Evolutionary conservation across 2,329 filamentous ascomycete genomes (phyloP).

Genomic region (Fusarium sp.): DNA sequence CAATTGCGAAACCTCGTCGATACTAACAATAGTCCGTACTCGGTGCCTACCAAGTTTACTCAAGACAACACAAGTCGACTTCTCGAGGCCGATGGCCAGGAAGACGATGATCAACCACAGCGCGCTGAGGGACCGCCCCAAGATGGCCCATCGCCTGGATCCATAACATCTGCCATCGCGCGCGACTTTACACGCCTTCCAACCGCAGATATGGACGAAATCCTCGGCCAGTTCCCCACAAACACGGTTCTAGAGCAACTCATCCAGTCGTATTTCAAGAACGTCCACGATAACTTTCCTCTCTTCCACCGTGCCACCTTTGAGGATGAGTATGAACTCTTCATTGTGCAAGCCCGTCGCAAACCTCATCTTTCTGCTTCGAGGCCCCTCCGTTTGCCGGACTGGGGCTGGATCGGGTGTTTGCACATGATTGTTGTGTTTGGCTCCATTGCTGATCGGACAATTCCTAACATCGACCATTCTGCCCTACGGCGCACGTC

Average conservation of each 20-base stretch:
- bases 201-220: slow-evolving; percentile 47
- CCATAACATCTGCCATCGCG: slow-evolving; percentile 47
- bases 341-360: slow-evolving; percentile 41
- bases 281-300: slow-evolving; percentile 54
- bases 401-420: slow-evolving; percentile 54
- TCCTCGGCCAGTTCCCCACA: slow-evolving; percentile 46
- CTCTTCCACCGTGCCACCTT: slow-evolving; percentile 54
- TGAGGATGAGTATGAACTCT: slow-evolving; percentile 52
- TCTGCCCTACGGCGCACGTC: slow-evolving; percentile 41
- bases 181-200: slow-evolving; percentile 48
- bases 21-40: slow-evolving; percentile 27
- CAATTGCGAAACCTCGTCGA: slow-evolving; percentile 52
- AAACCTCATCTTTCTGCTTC: slow-evolving; percentile 8
- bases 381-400: slow-evolving; percentile 33
- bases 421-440: slow-evolving; percentile 56
- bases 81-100: slow-evolving; percentile 33
- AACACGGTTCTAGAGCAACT: slow-evolving; percentile 48
- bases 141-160: slow-evolving; percentile 44
- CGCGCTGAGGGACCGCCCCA: slow-evolving; percentile 2
- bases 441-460: slow-evolving; percentile 49
- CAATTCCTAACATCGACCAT: slow-evolving; percentile 47
- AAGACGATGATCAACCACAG: slow-evolving; percentile 23
- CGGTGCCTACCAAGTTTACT: slow-evolving; percentile 19
- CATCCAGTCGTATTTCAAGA: slow-evolving; percentile 53
- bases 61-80: slow-evolving; percentile 37